phyloP scores from a whole-genome alignment of 2,329 filamentous ascomycete genomes.

The Paraphaeosphaeria minitans region DNA sequence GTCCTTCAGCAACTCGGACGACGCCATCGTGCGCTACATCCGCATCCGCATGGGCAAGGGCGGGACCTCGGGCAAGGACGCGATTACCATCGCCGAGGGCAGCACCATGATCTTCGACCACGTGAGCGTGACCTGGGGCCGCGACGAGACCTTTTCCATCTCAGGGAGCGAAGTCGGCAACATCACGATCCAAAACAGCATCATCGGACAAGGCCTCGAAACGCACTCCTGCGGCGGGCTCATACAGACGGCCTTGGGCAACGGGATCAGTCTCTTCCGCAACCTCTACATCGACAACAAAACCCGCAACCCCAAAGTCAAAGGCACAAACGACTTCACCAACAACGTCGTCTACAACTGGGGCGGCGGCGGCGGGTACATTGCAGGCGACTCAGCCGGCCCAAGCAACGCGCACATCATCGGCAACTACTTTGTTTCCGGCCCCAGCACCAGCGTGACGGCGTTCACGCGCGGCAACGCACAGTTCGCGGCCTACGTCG shows the following conservation, averaged over 20 bases:
- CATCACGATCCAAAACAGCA: slow-evolving; percentile 59
- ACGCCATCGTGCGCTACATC: slow-evolving; percentile 61
- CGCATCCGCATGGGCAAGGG: slow-evolving; percentile 60
- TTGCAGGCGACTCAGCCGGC: slow-evolving; percentile 57
- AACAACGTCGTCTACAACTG: slow-evolving; percentile 62
- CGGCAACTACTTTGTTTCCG: slow-evolving; percentile 63
- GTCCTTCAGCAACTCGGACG: slow-evolving; percentile 59
- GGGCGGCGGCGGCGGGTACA: slow-evolving; percentile 60
- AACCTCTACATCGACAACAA: slow-evolving; percentile 65
- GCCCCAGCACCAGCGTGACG: slow-evolving; percentile 56
- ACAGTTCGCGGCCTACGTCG: slow-evolving; percentile 60
- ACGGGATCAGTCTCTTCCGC: slow-evolving; percentile 57
- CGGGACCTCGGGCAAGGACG: slow-evolving; percentile 60
- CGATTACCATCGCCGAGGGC: slow-evolving; percentile 59
- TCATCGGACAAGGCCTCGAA: slow-evolving; percentile 60
- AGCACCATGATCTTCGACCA: slow-evolving; percentile 63
- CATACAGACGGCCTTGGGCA: slow-evolving; percentile 55
- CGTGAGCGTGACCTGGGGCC: slow-evolving; percentile 60
- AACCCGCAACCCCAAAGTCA: slow-evolving; percentile 63
- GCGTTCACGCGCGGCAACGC: slow-evolving; percentile 62
- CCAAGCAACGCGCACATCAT: slow-evolving; percentile 59
- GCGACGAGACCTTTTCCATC: slow-evolving; percentile 61
- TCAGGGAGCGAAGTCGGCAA: slow-evolving; percentile 53
- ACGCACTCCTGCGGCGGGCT: slow-evolving; percentile 60
- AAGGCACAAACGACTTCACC: slow-evolving; percentile 61